Percentiles rank a stretch among this genome's conserved stretches.
Evolutionary conservation across 805 yeast species (phyloP).

Genomic region (Naumovozyma castellii): DNA sequence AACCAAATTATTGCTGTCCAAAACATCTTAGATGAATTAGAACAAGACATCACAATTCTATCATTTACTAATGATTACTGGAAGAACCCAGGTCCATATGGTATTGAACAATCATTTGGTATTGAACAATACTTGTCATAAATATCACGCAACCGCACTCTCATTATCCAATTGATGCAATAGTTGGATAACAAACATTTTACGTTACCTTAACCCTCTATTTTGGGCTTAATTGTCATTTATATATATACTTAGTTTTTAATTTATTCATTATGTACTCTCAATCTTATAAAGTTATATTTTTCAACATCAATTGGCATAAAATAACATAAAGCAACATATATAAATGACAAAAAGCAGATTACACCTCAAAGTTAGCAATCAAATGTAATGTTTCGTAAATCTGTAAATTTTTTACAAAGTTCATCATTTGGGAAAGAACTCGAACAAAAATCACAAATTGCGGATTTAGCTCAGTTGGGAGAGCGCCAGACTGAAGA

Average conservation of each 20-base stretch:
- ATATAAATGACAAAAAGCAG: no score
- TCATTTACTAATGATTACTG: conserved; percentile 79
- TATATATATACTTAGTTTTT: no score
- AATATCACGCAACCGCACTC: background rate
- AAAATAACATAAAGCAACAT: no score
- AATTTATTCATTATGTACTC: background rate
- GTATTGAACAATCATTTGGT: conserved; percentile 85
- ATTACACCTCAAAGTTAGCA: no score
- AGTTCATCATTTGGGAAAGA: no score
- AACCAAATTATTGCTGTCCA: conserved; percentile 67
- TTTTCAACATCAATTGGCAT: no score
- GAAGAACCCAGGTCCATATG: conserved; percentile 78
- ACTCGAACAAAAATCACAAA: no score
- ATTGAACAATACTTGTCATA: conserved; percentile 6
- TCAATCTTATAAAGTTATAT: background rate
- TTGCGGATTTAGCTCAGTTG: conserved; percentile 38
- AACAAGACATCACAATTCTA: conserved; percentile 57
- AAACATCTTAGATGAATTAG: conserved; percentile 48
- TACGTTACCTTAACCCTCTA: no score
- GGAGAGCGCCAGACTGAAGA: conserved; percentile 39
- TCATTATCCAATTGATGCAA: background rate
- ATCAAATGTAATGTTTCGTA: no score
- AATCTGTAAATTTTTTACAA: no score
- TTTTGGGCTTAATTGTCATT: no score
- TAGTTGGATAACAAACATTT: no score